Percentiles rank a stretch among this genome's conserved stretches.
These are phyloP conservation scores for Phytopythium montanum DNA, from an alignment of 352 stramenopile species.

Conservation along the genomic window DNA sequence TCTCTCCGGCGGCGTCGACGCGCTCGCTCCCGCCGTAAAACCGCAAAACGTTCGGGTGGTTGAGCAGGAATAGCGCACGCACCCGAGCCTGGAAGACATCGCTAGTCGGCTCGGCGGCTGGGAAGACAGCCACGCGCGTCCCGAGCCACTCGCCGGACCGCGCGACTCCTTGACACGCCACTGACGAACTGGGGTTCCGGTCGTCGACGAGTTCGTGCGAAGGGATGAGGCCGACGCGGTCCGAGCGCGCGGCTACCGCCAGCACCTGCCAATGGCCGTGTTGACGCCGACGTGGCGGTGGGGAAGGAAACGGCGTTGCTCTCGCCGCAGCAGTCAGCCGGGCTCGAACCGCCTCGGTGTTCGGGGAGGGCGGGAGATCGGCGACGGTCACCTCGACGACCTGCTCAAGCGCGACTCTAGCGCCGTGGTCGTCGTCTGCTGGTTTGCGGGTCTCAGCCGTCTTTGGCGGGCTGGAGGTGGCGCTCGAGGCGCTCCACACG, in stretches of 20 bases:
- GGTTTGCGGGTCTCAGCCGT: background rate
- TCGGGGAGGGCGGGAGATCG: background rate
- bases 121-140: background rate
- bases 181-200: background rate
- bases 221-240: background rate
- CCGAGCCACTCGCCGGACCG: conserved; percentile 1
- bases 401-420: background rate
- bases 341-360: background rate
- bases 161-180: background rate
- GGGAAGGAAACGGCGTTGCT: background rate
- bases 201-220: background rate
- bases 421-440: background rate
- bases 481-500: background rate
- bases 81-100: conserved; percentile 15
- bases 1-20: conserved; percentile 1
- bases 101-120: background rate
- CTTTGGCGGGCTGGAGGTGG: background rate
- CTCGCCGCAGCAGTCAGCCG: background rate
- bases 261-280: background rate
- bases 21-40: conserved; percentile 21
- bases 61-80: conserved; percentile 19
- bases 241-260: background rate
- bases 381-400: background rate
- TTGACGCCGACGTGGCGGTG: background rate
- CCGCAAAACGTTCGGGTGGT: conserved; percentile 28